Evolutionary conservation across 768 basidiomycete genomes (phyloP).

Genomic region (Amanita exitialis): DNA sequence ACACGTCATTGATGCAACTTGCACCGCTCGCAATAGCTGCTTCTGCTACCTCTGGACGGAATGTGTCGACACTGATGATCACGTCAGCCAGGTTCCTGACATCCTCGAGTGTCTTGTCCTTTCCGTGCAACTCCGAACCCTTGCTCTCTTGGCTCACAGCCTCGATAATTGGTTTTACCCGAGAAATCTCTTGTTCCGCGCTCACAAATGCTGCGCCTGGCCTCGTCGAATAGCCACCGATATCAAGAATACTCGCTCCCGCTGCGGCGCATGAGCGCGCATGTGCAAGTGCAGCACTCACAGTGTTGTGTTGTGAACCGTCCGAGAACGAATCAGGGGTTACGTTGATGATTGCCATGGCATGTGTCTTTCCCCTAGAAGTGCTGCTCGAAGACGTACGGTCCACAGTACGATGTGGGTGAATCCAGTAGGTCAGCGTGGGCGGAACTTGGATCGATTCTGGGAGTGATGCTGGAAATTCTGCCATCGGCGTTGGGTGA

Average conservation of each 20-base stretch:
- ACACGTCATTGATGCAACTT: slow-evolving; percentile 91
- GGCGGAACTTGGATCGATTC: slow-evolving; percentile 23
- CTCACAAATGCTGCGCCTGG: slow-evolving; percentile 66
- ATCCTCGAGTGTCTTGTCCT: neutral
- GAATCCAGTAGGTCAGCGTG: slow-evolving; percentile 43
- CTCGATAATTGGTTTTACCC: slow-evolving; percentile 65
- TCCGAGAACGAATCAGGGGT: slow-evolving; percentile 98
- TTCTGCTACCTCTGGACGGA: slow-evolving; percentile 72
- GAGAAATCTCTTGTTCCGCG: slow-evolving; percentile 54
- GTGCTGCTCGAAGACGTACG: neutral
- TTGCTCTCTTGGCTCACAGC: slow-evolving; percentile 33
- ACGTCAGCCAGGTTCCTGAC: slow-evolving; percentile 14
- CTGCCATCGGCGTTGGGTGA: slow-evolving; percentile 10
- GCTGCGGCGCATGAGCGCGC: slow-evolving; percentile 33
- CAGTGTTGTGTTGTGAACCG: slow-evolving; percentile 47
- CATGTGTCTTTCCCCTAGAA: slow-evolving; percentile 29
- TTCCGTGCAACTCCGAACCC: slow-evolving; percentile 7
- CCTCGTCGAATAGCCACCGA: slow-evolving; percentile 91
- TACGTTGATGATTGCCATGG: slow-evolving; percentile 90
- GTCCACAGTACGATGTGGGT: slow-evolving; percentile 15
- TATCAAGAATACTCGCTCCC: slow-evolving; percentile 76
- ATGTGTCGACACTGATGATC: slow-evolving; percentile 82
- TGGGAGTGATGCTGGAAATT: slow-evolving; percentile 8
- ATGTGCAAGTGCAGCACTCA: slow-evolving; percentile 46
- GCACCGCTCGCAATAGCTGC: slow-evolving; percentile 75